A percentile compares a stretch with the other conserved stretches of the same genome.
These are phyloP conservation scores for Liquidambar formosana DNA, from an alignment of 164 flowering plant species.

Conservation along the genomic window DNA sequence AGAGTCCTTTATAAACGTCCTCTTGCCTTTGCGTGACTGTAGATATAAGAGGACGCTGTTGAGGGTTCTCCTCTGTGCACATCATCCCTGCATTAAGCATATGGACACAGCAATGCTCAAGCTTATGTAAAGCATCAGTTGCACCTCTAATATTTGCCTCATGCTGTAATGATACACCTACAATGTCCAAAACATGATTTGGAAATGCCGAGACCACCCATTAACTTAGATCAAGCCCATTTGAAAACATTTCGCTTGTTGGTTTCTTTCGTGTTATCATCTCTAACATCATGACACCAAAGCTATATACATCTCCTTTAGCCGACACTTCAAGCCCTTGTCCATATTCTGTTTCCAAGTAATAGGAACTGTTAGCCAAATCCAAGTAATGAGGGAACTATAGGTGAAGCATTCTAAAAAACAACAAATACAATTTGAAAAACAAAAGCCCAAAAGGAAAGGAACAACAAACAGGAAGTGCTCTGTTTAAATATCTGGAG, in stretches of 20 bases:
- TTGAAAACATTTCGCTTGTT: background rate
- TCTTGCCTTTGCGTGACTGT: background rate
- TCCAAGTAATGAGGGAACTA: too few relatives aligned
- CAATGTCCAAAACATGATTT: conserved; percentile 1
- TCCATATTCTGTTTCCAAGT: background rate
- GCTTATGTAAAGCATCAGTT: background rate
- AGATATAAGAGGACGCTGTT: background rate
- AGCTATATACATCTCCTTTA: too few relatives aligned
- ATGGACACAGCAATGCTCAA: conserved; percentile 6
- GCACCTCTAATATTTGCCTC: background rate
- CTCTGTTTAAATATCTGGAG: too few relatives aligned
- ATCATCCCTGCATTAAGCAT: background rate
- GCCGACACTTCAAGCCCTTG: too few relatives aligned
- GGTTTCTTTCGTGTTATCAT: background rate
- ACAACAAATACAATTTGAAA: too few relatives aligned
- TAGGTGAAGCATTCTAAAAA: too few relatives aligned
- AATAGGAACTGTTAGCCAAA: background rate
- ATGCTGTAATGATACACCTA: conserved; percentile 1
- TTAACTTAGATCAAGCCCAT: conserved; percentile 1
- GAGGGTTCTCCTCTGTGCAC: conserved; percentile 11
- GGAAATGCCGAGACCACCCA: conserved; percentile 7
- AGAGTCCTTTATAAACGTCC: too few relatives aligned
- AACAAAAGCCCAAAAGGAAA: too few relatives aligned
- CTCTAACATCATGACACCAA: background rate
- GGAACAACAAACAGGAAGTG: too few relatives aligned